Percentiles rank a stretch among this genome's conserved stretches.
Conservation (phyloP, 2,329 filamentous ascomycete species). For the Hymenoscyphus salicellus region DNA sequence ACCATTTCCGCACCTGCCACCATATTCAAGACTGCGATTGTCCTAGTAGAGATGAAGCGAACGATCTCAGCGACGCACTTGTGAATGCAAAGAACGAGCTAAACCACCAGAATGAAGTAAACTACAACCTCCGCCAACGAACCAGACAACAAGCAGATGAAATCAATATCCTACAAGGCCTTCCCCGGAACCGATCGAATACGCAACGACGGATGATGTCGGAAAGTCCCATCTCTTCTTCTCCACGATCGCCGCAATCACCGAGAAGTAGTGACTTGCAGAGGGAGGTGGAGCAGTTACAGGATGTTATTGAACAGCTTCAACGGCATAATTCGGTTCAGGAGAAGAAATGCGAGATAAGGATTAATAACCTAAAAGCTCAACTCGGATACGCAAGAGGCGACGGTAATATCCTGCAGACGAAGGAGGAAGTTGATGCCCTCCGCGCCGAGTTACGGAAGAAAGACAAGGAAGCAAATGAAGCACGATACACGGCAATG, state of each 20-base stretch:
- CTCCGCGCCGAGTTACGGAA: background rate
- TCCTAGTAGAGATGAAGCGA: background rate
- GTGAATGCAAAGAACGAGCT: background rate
- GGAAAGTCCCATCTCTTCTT: background rate
- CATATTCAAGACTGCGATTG: constrained; percentile 9
- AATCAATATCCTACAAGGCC: background rate
- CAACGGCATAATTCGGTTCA: background rate
- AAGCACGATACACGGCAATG: background rate
- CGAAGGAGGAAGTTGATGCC: constrained; percentile 3
- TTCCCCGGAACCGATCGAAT: too few species aligned
- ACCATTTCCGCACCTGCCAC: constrained; percentile 1
- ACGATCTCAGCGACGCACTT: background rate
- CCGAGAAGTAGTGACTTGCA: background rate
- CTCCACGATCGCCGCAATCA: background rate
- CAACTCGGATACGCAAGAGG: constrained; percentile 6
- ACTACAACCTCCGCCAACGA: background rate
- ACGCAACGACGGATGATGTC: too few species aligned
- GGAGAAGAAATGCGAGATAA: background rate
- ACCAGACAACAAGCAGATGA: background rate
- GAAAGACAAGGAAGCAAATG: background rate
- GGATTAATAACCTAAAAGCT: constrained; percentile 1
- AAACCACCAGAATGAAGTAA: background rate
- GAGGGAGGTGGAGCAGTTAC: background rate
- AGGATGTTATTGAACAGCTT: background rate
- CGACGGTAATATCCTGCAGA: constrained; percentile 1